Evolutionary conservation across 2,329 filamentous ascomycete species (phyloP), one percentile per base, ranked within the genome.

Genomic region (Calycina herbarum): DNA sequence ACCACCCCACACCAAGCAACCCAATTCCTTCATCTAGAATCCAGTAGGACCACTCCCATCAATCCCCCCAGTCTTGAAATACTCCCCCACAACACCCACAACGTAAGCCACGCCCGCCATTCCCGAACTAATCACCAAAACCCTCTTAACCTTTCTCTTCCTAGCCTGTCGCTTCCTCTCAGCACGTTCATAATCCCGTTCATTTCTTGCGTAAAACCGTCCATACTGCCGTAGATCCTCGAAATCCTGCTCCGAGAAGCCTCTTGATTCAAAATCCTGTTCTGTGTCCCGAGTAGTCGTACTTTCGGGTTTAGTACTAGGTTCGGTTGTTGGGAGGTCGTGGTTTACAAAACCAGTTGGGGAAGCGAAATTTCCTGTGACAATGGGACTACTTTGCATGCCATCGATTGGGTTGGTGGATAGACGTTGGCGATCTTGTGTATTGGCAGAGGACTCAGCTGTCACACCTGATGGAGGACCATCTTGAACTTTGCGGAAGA

Each of bases 321-420:
- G 57, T 74, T 69, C n/a, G 11, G 42, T 6, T 13, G 35, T 48
- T 69, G 73, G 45, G 75, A 78, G 56, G 67, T 88, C 84, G 69
- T 88, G 85, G 69, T 88, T 89, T 56, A 89, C 84, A 71, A 87
- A 90, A 0, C 86, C 87, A 0, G 87, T 89, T 1, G 87, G 87
- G 40, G 84, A 87, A 20, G 86, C 85, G 73, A 87, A 89, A 62
- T 84, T 83, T 4, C 85, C 85, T 6, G 79, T 78, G 2, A 80
- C 69, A n/a, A 72, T 68, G 0, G 73, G 70, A 48, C 59, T 66
- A 38, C 66, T 66, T 64, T 72, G 76, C 74, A 74, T 82, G 2
- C 79, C 79, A 68, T 82, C 79, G 45, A 90, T 86, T 0, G 88
- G 86, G 70, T 89, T 89, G 35, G 67, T 72, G n/a, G 10, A 65